Evolutionary conservation across 2,329 filamentous ascomycete genomes (phyloP), one percentile per base, ranked within the genome.

Genomic region (Penicillium italicum): DNA sequence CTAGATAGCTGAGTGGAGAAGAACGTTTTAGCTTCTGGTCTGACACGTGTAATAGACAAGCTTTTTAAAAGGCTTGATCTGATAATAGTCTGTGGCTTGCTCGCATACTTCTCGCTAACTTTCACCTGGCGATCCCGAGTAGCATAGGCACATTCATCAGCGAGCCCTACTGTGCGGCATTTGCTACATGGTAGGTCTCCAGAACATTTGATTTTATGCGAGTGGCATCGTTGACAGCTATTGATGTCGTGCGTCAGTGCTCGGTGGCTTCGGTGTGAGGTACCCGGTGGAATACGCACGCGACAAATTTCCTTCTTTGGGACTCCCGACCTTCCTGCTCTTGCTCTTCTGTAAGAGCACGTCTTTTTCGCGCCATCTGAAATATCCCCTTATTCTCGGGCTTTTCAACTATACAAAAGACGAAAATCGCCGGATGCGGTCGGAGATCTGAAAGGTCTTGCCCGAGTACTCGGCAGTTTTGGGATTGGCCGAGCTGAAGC

Each of bases 151-250:
- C 77, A 79, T 50, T 74, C 69, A 38, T 68, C 67, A 0, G 70
- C 67, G 51, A 69, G 70, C 4, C 72, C 73, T 0, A 75, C 72
- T 7, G 67, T 59, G 37, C 65, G 64, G 52, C 77, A 79, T 37
- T 76, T 73, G 33, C 62, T 66, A 53, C 77, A 79, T 1, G 77
- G 77, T 24, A 71, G 69, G 4, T 73, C 71, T 1, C 77, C 77
- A 0, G 77, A 79, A 53, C 77, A 79, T 58, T 77, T 79, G 26
- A 79, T 77, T 57, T 79, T 79, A 30, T 78, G 76, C 0, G 69
- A 59, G 63, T 79, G 77, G 47, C 77, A 79, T 57, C 76, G 65
- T 58, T 75, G 72, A 44, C 76, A 79, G 5, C 71, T 71, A 55
- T 41, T 30, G 12, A 20, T 26, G 16, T 6, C 8, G 28, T 20